Conservation (phyloP, 768 basidiomycete species). For the Hygrophoropsis aurantiaca region DNA sequence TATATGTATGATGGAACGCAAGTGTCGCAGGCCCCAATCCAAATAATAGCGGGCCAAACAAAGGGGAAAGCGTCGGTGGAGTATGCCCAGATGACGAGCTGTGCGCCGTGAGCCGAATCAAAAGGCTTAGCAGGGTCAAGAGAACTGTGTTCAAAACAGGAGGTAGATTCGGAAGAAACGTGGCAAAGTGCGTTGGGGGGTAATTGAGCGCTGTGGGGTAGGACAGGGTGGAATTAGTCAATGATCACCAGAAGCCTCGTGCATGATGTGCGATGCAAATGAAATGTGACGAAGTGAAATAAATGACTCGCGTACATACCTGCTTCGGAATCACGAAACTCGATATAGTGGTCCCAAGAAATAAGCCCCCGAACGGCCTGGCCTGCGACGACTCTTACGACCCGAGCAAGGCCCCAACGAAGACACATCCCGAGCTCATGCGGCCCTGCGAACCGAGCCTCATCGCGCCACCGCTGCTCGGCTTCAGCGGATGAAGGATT, state of each 20-base stretch:
- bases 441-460: slow-evolving; percentile 80
- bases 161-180: slow-evolving; percentile 57
- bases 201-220: slow-evolving; percentile 51
- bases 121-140: slow-evolving; percentile 72
- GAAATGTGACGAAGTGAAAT: slow-evolving; percentile 10
- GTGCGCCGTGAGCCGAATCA: slow-evolving; percentile 81
- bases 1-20: slow-evolving; percentile 58
- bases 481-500: slow-evolving; percentile 35
- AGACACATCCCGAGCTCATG: slow-evolving; percentile 91
- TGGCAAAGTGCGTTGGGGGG: slow-evolving; percentile 69
- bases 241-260: slow-evolving; percentile 21
- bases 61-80: slow-evolving; percentile 82
- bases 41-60: slow-evolving; percentile 89
- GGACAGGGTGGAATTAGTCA: slow-evolving; percentile 6
- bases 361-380: slow-evolving; percentile 81
- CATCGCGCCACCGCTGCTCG: slow-evolving; percentile 69
- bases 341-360: slow-evolving; percentile 79
- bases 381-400: slow-evolving; percentile 68
- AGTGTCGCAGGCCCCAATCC: slow-evolving; percentile 62
- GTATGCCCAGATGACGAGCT: slow-evolving; percentile 86
- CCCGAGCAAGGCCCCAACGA: slow-evolving; percentile 87
- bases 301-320: slow-evolving; percentile 60
- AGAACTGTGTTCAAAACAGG: slow-evolving; percentile 60
- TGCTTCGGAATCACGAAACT: slow-evolving; percentile 81
- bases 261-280: slow-evolving; percentile 18